These are phyloP conservation scores for Moringa oleifera DNA, from an alignment of 345 rosid genomes.

Conservation along the genomic window DNA sequence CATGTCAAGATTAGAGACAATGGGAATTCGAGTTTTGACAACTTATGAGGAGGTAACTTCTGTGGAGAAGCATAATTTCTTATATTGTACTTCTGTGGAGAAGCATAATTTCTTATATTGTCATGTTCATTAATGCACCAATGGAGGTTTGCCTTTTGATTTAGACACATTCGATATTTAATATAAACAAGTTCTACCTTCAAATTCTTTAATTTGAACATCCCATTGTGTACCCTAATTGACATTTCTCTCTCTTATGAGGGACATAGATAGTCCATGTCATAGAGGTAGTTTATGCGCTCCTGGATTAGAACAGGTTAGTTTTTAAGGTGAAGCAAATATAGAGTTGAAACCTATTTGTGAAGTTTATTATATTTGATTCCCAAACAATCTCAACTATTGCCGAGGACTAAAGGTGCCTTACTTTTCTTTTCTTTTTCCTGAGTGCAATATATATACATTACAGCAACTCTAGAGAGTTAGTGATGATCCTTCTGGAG, in stretches of 20 bases:
- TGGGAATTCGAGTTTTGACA: slow-evolving; percentile 63
- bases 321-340: background rate
- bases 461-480: no score
- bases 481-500: no score
- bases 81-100: background rate
- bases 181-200: background rate
- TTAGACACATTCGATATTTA: slow-evolving; percentile 9
- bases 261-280: background rate
- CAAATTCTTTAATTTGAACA: background rate
- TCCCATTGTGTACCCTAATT: background rate
- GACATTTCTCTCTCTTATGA: background rate
- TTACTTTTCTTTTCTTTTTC: no score
- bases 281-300: background rate
- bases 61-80: background rate
- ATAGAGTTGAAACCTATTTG: background rate
- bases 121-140: no score
- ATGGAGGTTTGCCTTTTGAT: no score
- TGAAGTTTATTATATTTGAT: background rate
- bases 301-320: background rate
- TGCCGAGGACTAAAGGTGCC: no score
- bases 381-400: background rate
- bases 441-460: no score
- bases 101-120: background rate
- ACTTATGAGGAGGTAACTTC: slow-evolving; percentile 77
- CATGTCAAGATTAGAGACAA: slow-evolving; percentile 63